Base-by-base conservation (phyloP, 176 grass and related monocot species). In the Phyllostachys edulis region DNA sequence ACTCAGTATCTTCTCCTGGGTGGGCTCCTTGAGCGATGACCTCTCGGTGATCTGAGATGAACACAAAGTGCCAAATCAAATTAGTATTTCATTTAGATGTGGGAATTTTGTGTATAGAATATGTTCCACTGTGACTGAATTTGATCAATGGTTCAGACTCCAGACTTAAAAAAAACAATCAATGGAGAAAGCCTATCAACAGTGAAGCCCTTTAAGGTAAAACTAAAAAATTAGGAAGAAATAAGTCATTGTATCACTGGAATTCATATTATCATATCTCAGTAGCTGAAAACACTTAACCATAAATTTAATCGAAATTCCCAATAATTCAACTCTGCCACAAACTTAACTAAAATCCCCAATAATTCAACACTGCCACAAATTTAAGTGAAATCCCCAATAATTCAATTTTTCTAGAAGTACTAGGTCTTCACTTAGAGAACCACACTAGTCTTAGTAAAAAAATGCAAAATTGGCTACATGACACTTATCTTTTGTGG, bases 1-100 rank as follows among this genome's bases (percentile, higher is more conserved):
- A 76, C 16, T 91, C 86, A 94, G 72, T 92, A 78, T 79, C 90
- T 91, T 80, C 87, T 94, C 85, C 81, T 92, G 13, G 87, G 76
- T 46, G 90, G 92, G 56, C 71, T 76, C 76, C 92, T 88, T 5
- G 92, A 87, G 21, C 90, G 90, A 89, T 77, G 80, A 86, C 59
- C 72, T 65, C 87, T 82, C 36, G 78, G 83, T 54, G 83, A 83
- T 56, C 90, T 92, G 74, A 71, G 41, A 83, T 75, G 61, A 78
- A 87, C 61, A 89, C 3, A 73, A 34, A 2, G 32, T 18, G 72
- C 13, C 76, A 55, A 79, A 73, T 61, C 64, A 55, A 37, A 57
- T 70, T 15, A 57, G 14, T 67, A 41, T 24, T 56, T 4, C 42
- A 50, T 70, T 38, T 54, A 29, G 7, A 12, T 42, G 18, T 13